Evolutionary conservation across 2,329 filamentous ascomycete genomes (phyloP), one percentile per base, ranked within the genome.

Genomic region (Neopestalotiopsis clavispora): DNA sequence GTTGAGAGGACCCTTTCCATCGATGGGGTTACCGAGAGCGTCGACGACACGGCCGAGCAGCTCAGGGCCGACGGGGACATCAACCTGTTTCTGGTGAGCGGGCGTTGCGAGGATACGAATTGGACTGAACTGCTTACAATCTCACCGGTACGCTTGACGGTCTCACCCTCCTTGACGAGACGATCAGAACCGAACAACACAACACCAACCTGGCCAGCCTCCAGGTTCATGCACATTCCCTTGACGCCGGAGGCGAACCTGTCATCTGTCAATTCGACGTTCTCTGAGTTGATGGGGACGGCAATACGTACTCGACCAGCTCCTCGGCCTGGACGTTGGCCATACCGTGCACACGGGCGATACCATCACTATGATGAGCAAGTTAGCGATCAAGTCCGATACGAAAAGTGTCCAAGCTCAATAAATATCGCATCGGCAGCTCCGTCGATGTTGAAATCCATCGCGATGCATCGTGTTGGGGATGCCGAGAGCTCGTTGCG

Each of bases 141-240:
- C 87, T 97, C 90, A 84, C 96, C 96, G 80, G 96, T 99, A 92
- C 96, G 95, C 93, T 97, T 98, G 86, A 99, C 96, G 76, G 93
- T 95, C 90, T 99, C 95, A 82, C 96, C 96, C 87, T 99, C 96
- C 90, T 94, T 96, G 91, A 99, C 96, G 80, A 98, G 90, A 95
- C 96, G 95, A 88, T 99, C 96, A 82, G 96, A 98, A 92, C 96
- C 96, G 91, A 99, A 99, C 82, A 99, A 91, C 91, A 99, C 96
- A 81, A 99, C 95, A 97, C 96, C 96, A 88, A 99, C 96, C 87
- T 98, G 96, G 85, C 96, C 96, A 85, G 96, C 96, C 89, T 99
- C 96, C 87, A 99, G 92, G 93, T 99, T 99, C 95, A 99, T 98
- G 94, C 95, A 98, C 96, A 99, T 99, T 85, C 96, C 96, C 92